Evolutionary conservation across 2,329 filamentous ascomycete genomes (phyloP).

Genomic region (Samsoniella hepiali): DNA sequence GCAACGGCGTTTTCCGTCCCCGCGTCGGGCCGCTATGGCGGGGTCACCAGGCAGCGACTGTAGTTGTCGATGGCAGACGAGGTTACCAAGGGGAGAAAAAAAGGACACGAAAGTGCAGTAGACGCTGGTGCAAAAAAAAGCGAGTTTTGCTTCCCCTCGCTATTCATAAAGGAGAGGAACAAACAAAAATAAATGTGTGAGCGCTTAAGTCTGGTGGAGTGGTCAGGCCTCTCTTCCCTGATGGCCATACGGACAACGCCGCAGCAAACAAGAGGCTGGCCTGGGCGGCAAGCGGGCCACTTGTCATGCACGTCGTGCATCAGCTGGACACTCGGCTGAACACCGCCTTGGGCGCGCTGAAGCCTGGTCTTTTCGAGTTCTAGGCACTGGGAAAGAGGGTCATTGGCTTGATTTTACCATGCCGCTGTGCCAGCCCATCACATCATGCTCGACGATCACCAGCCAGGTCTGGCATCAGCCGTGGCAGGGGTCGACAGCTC

Average conservation of each 20-base stretch:
- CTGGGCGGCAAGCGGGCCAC: not conserved
- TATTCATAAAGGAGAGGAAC: not conserved
- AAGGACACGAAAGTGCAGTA: not conserved
- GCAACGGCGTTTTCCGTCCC: slow-evolving; percentile 10
- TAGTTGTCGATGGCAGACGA: not conserved
- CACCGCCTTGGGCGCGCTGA: not conserved
- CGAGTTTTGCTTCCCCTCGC: not conserved
- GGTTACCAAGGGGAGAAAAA: too few relatives aligned
- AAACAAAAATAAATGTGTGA: slow-evolving; percentile 4
- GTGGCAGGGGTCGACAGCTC: not conserved
- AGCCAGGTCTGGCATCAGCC: not conserved
- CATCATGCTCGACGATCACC: slow-evolving; percentile 1
- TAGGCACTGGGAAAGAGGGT: not conserved
- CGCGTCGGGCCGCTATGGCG: slow-evolving; percentile 13
- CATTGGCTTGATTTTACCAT: not conserved
- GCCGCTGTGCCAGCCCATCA: not conserved
- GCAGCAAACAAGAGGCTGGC: slow-evolving; percentile 11
- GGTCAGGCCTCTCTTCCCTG: slow-evolving; percentile 2
- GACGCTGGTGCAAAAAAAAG: not conserved
- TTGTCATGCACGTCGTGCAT: slow-evolving; percentile 13
- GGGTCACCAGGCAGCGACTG: not conserved
- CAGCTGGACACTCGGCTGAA: slow-evolving; percentile 5
- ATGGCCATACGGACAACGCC: not conserved
- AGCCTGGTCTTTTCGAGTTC: not conserved
- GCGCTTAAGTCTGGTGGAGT: slow-evolving; percentile 9